phyloP scores from a whole-genome alignment of 129 eudicot genomes.

The Chrysanthemum makinoi region DNA sequence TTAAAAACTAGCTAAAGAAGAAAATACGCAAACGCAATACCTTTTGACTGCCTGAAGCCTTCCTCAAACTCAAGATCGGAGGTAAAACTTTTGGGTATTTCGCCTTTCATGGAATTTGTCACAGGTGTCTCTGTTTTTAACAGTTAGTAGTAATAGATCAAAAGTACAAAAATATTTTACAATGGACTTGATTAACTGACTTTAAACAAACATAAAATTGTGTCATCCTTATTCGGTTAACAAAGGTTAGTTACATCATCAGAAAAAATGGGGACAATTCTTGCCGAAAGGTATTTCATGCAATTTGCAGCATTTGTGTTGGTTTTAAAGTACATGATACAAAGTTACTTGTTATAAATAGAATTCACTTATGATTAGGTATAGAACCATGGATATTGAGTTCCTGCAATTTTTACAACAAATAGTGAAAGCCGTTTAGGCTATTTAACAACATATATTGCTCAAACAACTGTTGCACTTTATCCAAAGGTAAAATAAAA shows the following conservation, averaged over 20 bases:
- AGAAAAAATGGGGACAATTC: no score
- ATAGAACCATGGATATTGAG: slow-evolving; percentile 34
- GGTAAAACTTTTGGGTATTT: slow-evolving; percentile 30
- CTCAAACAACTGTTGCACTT: no score
- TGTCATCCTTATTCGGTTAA: neutral
- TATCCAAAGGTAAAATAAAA: no score
- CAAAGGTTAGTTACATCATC: no score
- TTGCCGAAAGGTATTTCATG: neutral
- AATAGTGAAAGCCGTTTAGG: neutral
- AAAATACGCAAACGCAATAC: slow-evolving; percentile 26
- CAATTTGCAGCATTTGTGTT: neutral
- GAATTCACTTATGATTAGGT: slow-evolving; percentile 44
- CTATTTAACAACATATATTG: no score
- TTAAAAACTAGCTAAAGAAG: slow-evolving; percentile 11
- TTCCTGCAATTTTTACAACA: slow-evolving; percentile 44
- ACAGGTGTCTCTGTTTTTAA: slow-evolving; percentile 59
- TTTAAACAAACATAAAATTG: neutral
- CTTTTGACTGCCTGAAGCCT: slow-evolving; percentile 78
- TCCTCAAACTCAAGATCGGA: slow-evolving; percentile 65
- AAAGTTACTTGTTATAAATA: neutral
- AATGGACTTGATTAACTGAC: neutral
- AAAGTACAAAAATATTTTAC: neutral
- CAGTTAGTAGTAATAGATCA: slow-evolving; percentile 12
- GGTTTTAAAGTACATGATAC: neutral
- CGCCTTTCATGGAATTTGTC: slow-evolving; percentile 42